Conservation (phyloP, 345 rosid genomes). For the Carallia pectinifolia region DNA sequence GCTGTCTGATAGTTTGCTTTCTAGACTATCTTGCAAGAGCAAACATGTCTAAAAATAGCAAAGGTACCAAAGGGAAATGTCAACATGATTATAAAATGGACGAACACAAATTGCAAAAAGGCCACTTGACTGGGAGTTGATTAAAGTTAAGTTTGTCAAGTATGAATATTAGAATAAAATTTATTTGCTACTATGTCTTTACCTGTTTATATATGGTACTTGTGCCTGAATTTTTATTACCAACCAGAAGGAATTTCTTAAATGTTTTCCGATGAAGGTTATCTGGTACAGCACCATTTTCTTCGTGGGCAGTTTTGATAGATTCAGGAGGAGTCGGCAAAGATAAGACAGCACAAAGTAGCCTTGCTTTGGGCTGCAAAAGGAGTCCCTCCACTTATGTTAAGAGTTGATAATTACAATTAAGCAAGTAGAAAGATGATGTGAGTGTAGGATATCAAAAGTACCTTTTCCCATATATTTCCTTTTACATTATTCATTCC, state of each 20-base stretch:
- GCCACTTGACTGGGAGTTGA: background rate
- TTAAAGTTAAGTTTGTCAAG: background rate
- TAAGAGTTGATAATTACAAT: constrained; percentile 11
- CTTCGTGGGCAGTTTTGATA: constrained; percentile 31
- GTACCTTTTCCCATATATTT: constrained; percentile 67
- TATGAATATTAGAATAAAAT: background rate
- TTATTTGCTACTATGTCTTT: constrained; percentile 5
- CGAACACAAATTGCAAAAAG: background rate
- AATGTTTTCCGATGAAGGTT: constrained; percentile 30
- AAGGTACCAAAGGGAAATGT: background rate
- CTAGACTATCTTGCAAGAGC: background rate
- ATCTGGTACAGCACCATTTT: constrained; percentile 14
- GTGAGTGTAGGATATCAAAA: constrained; percentile 13
- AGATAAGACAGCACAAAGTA: constrained; percentile 45
- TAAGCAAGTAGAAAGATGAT: constrained; percentile 5
- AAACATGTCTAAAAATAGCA: background rate
- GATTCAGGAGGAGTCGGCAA: constrained; percentile 61
- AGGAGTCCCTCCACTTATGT: constrained; percentile 7
- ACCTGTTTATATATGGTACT: constrained; percentile 89
- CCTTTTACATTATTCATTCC: constrained; percentile 59
- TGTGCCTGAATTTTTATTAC: constrained; percentile 71
- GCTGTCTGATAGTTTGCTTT: background rate
- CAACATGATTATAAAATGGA: background rate
- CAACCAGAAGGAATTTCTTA: constrained; percentile 66
- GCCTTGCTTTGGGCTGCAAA: constrained; percentile 46